Base-by-base conservation (phyloP, 164 flowering plant species). In the Umbilicus rupestris region DNA sequence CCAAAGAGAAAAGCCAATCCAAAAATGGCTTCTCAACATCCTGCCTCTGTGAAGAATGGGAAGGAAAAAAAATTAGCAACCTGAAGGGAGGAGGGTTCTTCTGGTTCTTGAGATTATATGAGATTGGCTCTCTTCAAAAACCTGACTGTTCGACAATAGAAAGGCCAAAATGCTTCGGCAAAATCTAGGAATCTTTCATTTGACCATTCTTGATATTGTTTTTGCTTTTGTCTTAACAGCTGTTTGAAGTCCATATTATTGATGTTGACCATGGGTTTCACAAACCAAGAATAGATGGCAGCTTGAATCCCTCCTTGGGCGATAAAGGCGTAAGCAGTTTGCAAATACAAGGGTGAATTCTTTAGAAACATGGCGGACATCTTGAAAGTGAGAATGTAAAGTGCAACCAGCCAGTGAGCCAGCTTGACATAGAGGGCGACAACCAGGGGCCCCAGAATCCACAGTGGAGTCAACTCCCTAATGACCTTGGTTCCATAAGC, bases 401-500 rank as follows among this genome's bases (percentile, higher is more conserved):
- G 82, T 37, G 85, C 74, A 67, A 73, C 76, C 66, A 94, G 57
- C 42, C 78, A 78, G 29, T 60, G 80, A n/a, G 88, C 35, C 77
- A 88, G 67, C 76, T 85, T 86, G 60, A 89, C 63, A 66, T 94
- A 85, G 68, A 94, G 80, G 65, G 91, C 87, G 63, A 79, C 77
- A 66, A 85, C 60, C 44, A 87, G 39, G 20, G 98, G 98, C 14
- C 97, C 98, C 15, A 86, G 6, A 24, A 88, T 66, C 97, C 96
- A 94, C 68, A 94, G 69, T 62, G 97, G 97, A 19, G 80, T 80
- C 75, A 94, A 70, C 75, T 89, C 96, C 79, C 80, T 89, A 0
- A 90, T 77, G 63, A 94, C 96, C 75, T 79, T 85, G 42, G 82
- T 71, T 24, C 98, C 97, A 77, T 87, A 84, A 35, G 73, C 69